Conservation (phyloP, 1,284 basidiomycete genomes). For the Apiotrichum sp. region DNA sequence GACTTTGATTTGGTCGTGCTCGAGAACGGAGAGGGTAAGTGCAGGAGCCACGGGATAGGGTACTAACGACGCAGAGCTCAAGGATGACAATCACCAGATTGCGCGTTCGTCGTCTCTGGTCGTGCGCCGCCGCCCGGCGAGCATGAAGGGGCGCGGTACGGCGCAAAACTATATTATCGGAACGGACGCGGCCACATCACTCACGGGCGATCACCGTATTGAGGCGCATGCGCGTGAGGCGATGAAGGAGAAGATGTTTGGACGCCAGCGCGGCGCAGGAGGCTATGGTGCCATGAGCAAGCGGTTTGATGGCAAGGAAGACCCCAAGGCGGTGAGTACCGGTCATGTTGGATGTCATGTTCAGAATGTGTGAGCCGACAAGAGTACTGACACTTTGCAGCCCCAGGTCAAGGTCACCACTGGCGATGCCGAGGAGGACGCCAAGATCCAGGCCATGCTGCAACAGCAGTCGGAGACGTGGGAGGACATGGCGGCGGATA, state of each 20-base stretch:
- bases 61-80: conserved; percentile 62
- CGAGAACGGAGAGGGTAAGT: conserved; percentile 72
- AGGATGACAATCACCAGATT: conserved; percentile 84
- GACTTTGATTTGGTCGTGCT: conserved; percentile 92
- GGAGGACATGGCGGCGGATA: conserved; percentile 45
- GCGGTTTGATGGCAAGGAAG: conserved; percentile 82
- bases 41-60: neutral
- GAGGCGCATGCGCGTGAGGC: conserved; percentile 41
- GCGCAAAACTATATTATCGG: conserved; percentile 76
- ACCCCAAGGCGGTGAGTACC: conserved; percentile 18
- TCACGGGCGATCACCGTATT: conserved; percentile 44
- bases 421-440: conserved; percentile 45
- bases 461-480: conserved; percentile 42
- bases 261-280: conserved; percentile 22
- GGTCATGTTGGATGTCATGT: no score
- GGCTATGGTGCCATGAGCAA: conserved; percentile 60
- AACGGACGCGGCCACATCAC: conserved; percentile 44
- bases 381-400: neutral
- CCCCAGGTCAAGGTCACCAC: conserved; percentile 33
- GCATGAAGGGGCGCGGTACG: conserved; percentile 77
- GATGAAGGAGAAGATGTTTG: conserved; percentile 36
- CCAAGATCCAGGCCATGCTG: conserved; percentile 42
- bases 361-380: neutral
- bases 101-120: conserved; percentile 91
- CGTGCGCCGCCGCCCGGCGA: conserved; percentile 79